Evolutionary conservation across 2,329 filamentous ascomycete genomes (phyloP), one percentile per base, ranked within the genome.

Genomic region (Exophiala calicioides): DNA sequence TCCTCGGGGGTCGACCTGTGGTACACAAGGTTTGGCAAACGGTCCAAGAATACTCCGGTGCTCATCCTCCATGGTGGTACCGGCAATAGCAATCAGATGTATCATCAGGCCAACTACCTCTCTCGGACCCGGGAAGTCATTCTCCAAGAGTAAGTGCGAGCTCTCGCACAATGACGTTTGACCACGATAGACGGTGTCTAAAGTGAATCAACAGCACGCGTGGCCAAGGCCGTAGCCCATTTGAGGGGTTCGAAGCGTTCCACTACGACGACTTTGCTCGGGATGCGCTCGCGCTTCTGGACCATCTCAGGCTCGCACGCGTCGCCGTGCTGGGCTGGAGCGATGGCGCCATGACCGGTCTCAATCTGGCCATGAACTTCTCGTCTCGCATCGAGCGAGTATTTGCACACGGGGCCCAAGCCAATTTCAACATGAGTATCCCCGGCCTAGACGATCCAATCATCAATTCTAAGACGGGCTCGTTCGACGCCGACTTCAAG

Each of bases 261-360:
- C 47, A 47, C 16, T 50, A 50, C 21, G 47, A 50, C 30, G 47
- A 50, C 18, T 44, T 50, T 27, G 36, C 47, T 1, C 34, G 47
- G 5, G 47, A 50, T 35, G 47, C 43, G 4, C 23, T 50, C 27
- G 47, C 47, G 12, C 10, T 50, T 12, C 23, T 50, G 19, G 47
- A 50, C 30, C 33, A 50, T 31, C 42, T 50, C 5, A 32, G 47
- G 4, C 34, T 47, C 19, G 20, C 34, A 3, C 34, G 44, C 6
- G 47, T 50, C 21, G 47, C 47, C 5, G 47, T 50, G 10, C 10
- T 50, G 6, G 47, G 47, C 4, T 47, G 35, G 48, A 52, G 48
- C 35, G 48, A 52, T 29, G 48, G 48, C n/a, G 48, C 44, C 8
- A 52, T 52, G 21, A 52, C 48, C 9, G 47, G 44, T 39, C 48